Percentiles rank a stretch among this genome's conserved stretches.
Conservation (phyloP, 345 rosid genomes). For the Sapria himalayana region DNA sequence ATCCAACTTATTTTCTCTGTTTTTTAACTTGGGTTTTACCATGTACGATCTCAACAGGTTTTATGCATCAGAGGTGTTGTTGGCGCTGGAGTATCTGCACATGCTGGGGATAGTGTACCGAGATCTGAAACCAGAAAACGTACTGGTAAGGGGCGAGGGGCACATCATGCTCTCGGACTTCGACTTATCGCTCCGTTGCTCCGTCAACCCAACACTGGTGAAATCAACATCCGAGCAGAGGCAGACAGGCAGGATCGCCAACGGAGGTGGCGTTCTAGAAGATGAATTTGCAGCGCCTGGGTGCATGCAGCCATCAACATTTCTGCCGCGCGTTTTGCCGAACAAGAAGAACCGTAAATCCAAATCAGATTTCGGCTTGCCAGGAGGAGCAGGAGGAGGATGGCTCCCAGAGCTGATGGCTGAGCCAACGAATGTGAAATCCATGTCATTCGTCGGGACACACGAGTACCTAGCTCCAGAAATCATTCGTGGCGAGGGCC, state of each 20-base stretch:
- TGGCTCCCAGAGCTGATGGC: constrained; percentile 79
- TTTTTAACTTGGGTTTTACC: too few species aligned
- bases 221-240: constrained; percentile 50
- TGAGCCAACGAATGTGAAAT: constrained; percentile 69
- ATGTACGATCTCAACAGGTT: constrained; percentile 36
- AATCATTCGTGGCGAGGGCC: constrained; percentile 89
- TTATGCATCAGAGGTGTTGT: constrained; percentile 69
- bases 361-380: constrained; percentile 56
- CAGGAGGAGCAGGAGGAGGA: constrained; percentile 34
- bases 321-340: constrained; percentile 64
- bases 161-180: constrained; percentile 92
- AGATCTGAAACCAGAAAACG: constrained; percentile 81
- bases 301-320: constrained; percentile 50
- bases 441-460: constrained; percentile 90
- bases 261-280: constrained; percentile 27
- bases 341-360: constrained; percentile 62
- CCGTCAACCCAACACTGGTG: constrained; percentile 67
- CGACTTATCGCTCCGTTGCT: constrained; percentile 74
- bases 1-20: neutral
- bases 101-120: constrained; percentile 89
- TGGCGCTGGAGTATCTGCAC: constrained; percentile 82
- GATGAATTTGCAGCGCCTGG: constrained; percentile 41
- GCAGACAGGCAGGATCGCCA: constrained; percentile 10
- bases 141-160: constrained; percentile 65
- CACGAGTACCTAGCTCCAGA: constrained; percentile 87